Conservation (phyloP, 2,329 filamentous ascomycete species). For the Trichoderma endophyticum region DNA sequence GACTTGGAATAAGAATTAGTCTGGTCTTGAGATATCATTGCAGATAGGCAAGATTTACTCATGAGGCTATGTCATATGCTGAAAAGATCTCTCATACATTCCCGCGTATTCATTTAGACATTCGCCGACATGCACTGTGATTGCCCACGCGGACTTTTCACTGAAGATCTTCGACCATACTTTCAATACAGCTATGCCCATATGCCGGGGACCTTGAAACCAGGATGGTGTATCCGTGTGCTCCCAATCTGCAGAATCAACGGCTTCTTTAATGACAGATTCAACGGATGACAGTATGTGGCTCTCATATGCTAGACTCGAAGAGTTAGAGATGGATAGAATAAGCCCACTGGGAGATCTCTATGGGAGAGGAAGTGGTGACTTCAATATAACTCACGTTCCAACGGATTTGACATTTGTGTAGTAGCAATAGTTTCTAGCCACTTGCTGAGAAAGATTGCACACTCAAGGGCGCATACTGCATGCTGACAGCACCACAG, state of each 20-base stretch:
- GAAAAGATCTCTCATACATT: background rate
- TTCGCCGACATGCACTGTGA: background rate
- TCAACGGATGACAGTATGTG: background rate
- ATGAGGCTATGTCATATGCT: background rate
- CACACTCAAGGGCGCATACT: background rate
- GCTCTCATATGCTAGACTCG: background rate
- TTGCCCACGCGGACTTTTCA: background rate
- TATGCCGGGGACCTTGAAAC: background rate
- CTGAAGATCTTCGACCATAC: background rate
- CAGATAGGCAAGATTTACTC: background rate
- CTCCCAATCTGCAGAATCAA: background rate
- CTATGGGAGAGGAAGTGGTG: background rate
- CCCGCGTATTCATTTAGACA: background rate
- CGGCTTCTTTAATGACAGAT: background rate
- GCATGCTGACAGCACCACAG: background rate
- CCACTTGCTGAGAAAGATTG: background rate
- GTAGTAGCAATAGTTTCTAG: background rate
- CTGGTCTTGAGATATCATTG: background rate
- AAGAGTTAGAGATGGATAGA: background rate
- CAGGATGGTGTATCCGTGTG: background rate
- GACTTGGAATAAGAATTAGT: background rate
- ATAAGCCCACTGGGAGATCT: background rate
- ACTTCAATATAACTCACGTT: background rate
- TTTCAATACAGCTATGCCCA: background rate
- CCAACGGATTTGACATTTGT: background rate